phyloP scores from a whole-genome alignment of 2,329 filamentous ascomycete genomes.

The Byssothecium circinans region DNA sequence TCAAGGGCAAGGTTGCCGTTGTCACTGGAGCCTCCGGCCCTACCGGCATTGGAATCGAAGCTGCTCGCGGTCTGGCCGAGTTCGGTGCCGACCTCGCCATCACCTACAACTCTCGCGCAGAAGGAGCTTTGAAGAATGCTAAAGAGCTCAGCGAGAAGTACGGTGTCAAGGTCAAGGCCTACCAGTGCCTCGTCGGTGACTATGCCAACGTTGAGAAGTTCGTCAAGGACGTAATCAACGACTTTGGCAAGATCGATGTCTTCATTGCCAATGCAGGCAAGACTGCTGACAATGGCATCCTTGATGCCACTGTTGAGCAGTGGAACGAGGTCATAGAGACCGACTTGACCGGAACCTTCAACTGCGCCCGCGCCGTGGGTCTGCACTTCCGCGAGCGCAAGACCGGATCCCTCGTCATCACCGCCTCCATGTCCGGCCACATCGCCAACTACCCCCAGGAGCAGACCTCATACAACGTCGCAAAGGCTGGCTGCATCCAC shows the following conservation, averaged over 20 bases:
- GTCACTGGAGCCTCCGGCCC: slow-evolving; percentile 61
- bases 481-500: slow-evolving; percentile 69
- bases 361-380: slow-evolving; percentile 86
- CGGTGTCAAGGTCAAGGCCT: slow-evolving; percentile 67
- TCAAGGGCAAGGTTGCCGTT: slow-evolving; percentile 58
- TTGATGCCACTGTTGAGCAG: slow-evolving; percentile 71
- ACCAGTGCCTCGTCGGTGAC: slow-evolving; percentile 64
- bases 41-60: slow-evolving; percentile 68
- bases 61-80: slow-evolving; percentile 65
- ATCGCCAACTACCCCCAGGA: slow-evolving; percentile 82
- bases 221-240: slow-evolving; percentile 62
- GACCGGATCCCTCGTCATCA: slow-evolving; percentile 67
- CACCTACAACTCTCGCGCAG: slow-evolving; percentile 65
- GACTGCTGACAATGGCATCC: slow-evolving; percentile 68
- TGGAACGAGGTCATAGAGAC: slow-evolving; percentile 78
- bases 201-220: slow-evolving; percentile 60
- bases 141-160: slow-evolving; percentile 62
- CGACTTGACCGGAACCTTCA: slow-evolving; percentile 85
- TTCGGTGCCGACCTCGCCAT: slow-evolving; percentile 66
- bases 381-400: slow-evolving; percentile 71
- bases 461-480: slow-evolving; percentile 53
- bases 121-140: slow-evolving; percentile 67
- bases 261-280: slow-evolving; percentile 72
- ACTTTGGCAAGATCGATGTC: slow-evolving; percentile 71
- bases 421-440: slow-evolving; percentile 74